Evolutionary conservation across 2,329 filamentous ascomycete species (phyloP).

Genomic region (Colletotrichum sojae): DNA sequence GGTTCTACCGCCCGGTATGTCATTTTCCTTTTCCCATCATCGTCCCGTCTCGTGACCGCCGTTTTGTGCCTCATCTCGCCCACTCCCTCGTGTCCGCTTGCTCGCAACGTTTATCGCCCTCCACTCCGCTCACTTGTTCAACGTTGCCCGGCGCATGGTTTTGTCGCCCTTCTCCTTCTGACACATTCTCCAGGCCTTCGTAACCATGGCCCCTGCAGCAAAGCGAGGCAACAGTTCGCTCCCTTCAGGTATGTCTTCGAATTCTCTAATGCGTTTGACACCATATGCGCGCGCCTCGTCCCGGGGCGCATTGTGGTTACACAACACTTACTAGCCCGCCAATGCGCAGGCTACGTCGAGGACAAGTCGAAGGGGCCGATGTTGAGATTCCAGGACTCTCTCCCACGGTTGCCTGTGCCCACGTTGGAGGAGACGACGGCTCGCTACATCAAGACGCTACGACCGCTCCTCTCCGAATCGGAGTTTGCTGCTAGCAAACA

Average conservation of each 20-base stretch:
- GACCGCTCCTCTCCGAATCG: slow-evolving; percentile 77
- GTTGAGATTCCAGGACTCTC: slow-evolving; percentile 89
- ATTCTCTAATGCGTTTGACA: neutral
- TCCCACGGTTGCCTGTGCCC: slow-evolving; percentile 84
- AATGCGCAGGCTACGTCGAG: slow-evolving; percentile 78
- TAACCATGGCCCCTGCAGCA: slow-evolving; percentile 67
- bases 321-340: slow-evolving; percentile 5
- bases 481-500: slow-evolving; percentile 83
- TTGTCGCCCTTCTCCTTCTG: slow-evolving; percentile 19
- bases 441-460: slow-evolving; percentile 85
- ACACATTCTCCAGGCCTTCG: slow-evolving; percentile 36
- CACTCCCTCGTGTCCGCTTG: neutral
- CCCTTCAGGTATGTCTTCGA: slow-evolving; percentile 58
- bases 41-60: neutral
- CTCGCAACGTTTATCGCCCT: neutral
- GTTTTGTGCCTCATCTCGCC: neutral
- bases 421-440: slow-evolving; percentile 86
- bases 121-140: neutral
- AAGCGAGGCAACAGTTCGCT: slow-evolving; percentile 72
- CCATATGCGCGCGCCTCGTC: neutral
- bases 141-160: neutral
- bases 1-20: slow-evolving; percentile 32
- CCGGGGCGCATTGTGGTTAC: neutral
- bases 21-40: neutral
- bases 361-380: slow-evolving; percentile 84